A percentile compares a stretch with the other conserved stretches of the same genome.
Conservation (phyloP, 2,329 filamentous ascomycete genomes). For the Aureobasidium sp. region DNA sequence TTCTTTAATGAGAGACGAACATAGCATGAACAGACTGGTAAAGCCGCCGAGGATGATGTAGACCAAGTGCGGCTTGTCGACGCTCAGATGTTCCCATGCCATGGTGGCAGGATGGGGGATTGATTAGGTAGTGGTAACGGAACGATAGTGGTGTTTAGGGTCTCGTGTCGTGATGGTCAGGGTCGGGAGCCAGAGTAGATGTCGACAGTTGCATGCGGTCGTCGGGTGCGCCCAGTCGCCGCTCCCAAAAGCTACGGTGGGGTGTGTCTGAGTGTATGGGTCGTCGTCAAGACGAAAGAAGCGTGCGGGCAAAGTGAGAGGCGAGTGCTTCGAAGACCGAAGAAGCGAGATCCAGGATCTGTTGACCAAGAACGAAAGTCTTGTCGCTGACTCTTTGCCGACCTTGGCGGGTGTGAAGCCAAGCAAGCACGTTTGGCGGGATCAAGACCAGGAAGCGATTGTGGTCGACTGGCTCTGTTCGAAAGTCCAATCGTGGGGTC, state of each 20-base stretch:
- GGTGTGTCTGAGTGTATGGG: not conserved
- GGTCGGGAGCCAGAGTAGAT: not conserved
- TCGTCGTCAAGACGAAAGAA: not conserved
- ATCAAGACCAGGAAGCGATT: not conserved
- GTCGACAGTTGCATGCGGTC: slow-evolving; percentile 37
- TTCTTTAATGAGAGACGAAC: slow-evolving; percentile 97
- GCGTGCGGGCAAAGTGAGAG: not conserved
- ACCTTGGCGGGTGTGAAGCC: slow-evolving; percentile 10
- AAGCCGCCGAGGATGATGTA: slow-evolving; percentile 98
- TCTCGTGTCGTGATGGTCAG: slow-evolving; percentile 6
- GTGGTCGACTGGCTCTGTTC: not conserved
- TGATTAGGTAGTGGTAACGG: not conserved
- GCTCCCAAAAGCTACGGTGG: slow-evolving; percentile 26
- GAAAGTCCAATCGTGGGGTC: not conserved
- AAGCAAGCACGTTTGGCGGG: not conserved
- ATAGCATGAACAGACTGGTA: slow-evolving; percentile 96
- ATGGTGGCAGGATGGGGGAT: slow-evolving; percentile 38
- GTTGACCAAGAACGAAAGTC: slow-evolving; percentile 8
- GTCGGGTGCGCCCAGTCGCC: slow-evolving; percentile 45
- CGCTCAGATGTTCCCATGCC: slow-evolving; percentile 73
- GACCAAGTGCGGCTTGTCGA: slow-evolving; percentile 94
- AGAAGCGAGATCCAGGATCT: not conserved
- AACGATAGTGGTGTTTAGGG: not conserved
- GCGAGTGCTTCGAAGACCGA: not conserved
- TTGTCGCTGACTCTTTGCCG: slow-evolving; percentile 12